Base-by-base conservation (phyloP, 1,139 yeast species). In the Lodderomyces theae region DNA sequence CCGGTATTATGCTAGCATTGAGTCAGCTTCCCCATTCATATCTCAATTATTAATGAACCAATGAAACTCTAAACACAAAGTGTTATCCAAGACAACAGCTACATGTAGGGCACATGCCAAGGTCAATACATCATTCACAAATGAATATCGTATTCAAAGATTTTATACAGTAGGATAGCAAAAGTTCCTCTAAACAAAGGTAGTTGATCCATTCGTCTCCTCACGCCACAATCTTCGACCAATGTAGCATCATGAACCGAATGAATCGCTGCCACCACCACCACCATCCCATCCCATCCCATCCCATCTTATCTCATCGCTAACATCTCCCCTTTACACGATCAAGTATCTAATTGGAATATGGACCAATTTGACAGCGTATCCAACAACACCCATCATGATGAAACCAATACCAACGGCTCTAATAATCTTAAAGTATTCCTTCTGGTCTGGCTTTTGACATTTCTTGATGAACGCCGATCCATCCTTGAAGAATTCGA, bases 321-420 rank as follows among this genome's bases (percentile, higher is more conserved):
- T n/a, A n/a, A n/a, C n/a, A n/a, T n/a, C n/a, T n/a, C n/a, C n/a
- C n/a, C n/a, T n/a, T 74, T 77, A 90, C 53, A 90, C 97, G 70
- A 90, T 89, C 72, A 90, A 81, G 71, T 89, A 94, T 74, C 97
- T 86, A 72, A 90, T 89, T 61, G 98, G 98, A 58, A 90, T 90
- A 69, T 90, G 98, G 58, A 90, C 78, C 61, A 90, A 79, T 72
- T 92, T 92, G 68, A 92, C 95, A 57, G 83, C 86, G 70, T 89
- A 92, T 45, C 98, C 98, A 57, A 92, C 95, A 57, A 88, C 86
- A 58, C 98, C 98, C 92, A 92, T 94, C 80, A 90, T 90, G 54
- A 90, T 72, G 69, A 90, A 92, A 55, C 98, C 98, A 52, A 89
- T 77, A 57, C 97, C 97, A 44, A 92, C 97, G 43, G 97, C 97